Conservation (phyloP, 192 early-diverging fungal genomes). For the Coemansia sp. region DNA sequence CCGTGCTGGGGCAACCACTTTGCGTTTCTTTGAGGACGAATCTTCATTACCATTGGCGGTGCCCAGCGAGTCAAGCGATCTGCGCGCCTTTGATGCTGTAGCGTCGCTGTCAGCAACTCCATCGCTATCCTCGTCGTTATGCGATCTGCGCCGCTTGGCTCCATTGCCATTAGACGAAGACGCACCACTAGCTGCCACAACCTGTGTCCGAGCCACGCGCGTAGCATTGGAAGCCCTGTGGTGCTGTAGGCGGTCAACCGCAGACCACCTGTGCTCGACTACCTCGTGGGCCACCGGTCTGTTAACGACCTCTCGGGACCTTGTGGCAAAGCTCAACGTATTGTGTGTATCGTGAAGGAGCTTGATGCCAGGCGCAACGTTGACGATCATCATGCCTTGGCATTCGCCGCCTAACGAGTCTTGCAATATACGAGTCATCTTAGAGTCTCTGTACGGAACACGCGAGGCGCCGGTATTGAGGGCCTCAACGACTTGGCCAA, state of each 20-base stretch:
- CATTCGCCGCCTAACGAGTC: constrained; percentile 64
- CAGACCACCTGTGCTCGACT: constrained; percentile 41
- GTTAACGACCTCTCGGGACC: constrained; percentile 64
- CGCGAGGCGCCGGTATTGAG: constrained; percentile 57
- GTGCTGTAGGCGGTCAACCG: constrained; percentile 36
- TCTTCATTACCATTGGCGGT: neutral
- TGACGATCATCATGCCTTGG: constrained; percentile 67
- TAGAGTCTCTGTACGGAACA: constrained; percentile 65
- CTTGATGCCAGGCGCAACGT: constrained; percentile 58
- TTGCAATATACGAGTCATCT: constrained; percentile 68
- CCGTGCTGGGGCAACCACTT: neutral
- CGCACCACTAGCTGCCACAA: constrained; percentile 2
- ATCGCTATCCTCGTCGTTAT: constrained; percentile 11
- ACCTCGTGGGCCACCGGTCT: constrained; percentile 51
- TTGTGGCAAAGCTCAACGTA: constrained; percentile 66
- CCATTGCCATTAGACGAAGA: constrained; percentile 1
- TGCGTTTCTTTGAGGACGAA: neutral
- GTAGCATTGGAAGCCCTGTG: constrained; percentile 23
- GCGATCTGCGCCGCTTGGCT: constrained; percentile 39
- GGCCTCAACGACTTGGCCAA: constrained; percentile 68
- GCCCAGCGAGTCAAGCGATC: neutral
- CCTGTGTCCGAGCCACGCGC: constrained; percentile 5
- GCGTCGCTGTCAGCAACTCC: neutral
- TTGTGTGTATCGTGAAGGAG: constrained; percentile 58
- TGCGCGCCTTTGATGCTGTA: neutral